phyloP scores from a whole-genome alignment of 257 asterid species.

The Nicotiana tabacum region DNA sequence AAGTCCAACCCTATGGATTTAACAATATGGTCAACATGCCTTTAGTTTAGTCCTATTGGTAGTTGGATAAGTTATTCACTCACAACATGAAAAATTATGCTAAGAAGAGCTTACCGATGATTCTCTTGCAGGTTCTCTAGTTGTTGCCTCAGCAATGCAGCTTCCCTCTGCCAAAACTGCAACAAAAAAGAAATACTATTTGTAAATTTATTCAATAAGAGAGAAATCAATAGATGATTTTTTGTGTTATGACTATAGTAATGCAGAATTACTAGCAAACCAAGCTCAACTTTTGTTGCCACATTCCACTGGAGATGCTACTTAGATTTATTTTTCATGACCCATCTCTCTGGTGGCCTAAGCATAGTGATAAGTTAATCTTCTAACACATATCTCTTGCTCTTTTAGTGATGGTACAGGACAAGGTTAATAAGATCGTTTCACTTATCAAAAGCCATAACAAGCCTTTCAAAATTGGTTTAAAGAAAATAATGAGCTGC shows the following conservation, averaged over 20 bases:
- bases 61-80: not conserved
- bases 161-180: conserved; percentile 78
- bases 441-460: conserved; percentile 1
- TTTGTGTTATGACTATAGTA: not conserved
- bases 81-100: not conserved
- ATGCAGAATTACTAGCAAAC: not conserved
- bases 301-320: not conserved
- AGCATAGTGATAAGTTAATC: not conserved
- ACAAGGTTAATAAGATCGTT: not conserved
- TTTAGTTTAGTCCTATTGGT: not conserved
- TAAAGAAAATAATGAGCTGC: not conserved
- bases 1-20: not conserved
- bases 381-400: not conserved
- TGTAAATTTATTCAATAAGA: not conserved
- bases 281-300: not conserved
- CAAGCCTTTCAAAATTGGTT: not conserved
- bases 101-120: conserved; percentile 38
- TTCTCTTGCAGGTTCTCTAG: conserved; percentile 56
- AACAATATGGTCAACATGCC: not conserved
- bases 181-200: not conserved
- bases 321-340: not conserved
- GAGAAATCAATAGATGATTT: not conserved
- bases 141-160: conserved; percentile 51
- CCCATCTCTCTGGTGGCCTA: not conserved
- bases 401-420: not conserved